phyloP scores from a whole-genome alignment of 441 rosid species.

The Eutrema salsugineum region DNA sequence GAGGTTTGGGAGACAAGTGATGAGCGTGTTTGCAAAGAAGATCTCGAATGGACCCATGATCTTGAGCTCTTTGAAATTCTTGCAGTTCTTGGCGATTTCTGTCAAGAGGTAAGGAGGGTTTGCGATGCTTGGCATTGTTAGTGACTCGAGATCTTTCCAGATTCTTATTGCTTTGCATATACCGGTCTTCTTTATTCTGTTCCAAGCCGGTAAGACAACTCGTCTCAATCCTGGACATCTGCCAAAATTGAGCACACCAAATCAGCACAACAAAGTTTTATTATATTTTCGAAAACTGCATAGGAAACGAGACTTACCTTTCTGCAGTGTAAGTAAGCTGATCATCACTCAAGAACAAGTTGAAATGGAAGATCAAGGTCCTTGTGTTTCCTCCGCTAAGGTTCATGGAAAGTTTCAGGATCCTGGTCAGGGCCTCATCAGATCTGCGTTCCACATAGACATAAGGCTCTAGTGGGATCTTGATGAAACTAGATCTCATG shows the following conservation, averaged over 20 bases:
- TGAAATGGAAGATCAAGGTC: conserved; percentile 65
- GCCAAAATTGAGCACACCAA: not conserved
- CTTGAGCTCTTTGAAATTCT: conserved; percentile 51
- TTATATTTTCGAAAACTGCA: not conserved
- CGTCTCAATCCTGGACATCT: conserved; percentile 66
- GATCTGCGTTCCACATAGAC: conserved; percentile 65
- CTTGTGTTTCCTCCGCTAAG: conserved; percentile 59
- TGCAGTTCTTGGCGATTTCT: conserved; percentile 74
- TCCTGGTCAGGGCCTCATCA: conserved; percentile 47
- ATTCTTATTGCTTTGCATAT: conserved; percentile 66
- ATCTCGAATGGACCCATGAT: conserved; percentile 81
- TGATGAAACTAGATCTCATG: conserved; percentile 68
- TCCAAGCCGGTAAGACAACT: conserved; percentile 85
- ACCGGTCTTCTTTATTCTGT: conserved; percentile 68
- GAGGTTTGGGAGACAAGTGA: conserved; percentile 45
- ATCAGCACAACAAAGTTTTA: not conserved
- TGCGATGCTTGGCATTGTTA: conserved; percentile 89
- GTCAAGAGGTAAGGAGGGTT: conserved; percentile 62
- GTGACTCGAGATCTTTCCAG: conserved; percentile 81
- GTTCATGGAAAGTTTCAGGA: conserved; percentile 61
- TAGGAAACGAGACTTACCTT: conserved; percentile 37
- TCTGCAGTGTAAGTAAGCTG: conserved; percentile 81
- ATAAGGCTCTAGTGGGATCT: conserved; percentile 65
- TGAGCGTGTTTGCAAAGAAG: conserved; percentile 50
- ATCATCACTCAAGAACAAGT: conserved; percentile 63